Evolutionary conservation across 164 flowering plant species (phyloP).

Genomic region (Taxillus chinensis): DNA sequence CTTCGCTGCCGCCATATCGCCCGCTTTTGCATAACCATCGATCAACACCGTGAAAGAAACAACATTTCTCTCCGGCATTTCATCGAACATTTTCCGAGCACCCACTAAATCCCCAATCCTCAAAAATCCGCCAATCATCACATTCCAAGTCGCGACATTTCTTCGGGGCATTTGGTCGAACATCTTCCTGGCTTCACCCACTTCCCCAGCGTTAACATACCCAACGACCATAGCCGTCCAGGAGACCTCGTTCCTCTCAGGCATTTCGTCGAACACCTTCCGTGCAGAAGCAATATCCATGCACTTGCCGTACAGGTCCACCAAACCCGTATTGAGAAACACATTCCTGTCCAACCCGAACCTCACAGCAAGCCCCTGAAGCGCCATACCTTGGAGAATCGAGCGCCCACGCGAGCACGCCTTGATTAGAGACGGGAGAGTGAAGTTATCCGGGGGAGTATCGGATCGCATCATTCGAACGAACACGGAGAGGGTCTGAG

Average conservation of each 20-base stretch:
- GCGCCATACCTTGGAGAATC: conserved; percentile 24
- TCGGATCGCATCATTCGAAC: conserved; percentile 24
- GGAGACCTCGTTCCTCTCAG: conserved; percentile 39
- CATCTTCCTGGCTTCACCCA: conserved; percentile 32
- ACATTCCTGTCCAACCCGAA: conserved; percentile 33
- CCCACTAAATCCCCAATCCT: conserved; percentile 30
- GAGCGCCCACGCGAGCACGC: conserved; percentile 21
- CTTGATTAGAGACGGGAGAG: conserved; percentile 43
- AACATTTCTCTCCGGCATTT: conserved; percentile 38
- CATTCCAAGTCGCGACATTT: conserved; percentile 44
- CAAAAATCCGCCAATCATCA: conserved; percentile 37
- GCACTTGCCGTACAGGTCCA: conserved; percentile 56
- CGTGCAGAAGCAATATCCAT: conserved; percentile 30
- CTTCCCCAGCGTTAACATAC: conserved; percentile 29
- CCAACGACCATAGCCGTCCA: conserved; percentile 70
- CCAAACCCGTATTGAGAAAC: conserved; percentile 39
- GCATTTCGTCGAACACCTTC: conserved; percentile 53
- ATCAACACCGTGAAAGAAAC: conserved; percentile 52
- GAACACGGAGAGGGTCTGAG: conserved; percentile 19
- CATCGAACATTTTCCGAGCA: conserved; percentile 47
- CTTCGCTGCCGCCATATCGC: conserved; percentile 55
- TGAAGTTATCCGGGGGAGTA: conserved; percentile 29
- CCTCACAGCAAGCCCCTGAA: conserved; percentile 41
- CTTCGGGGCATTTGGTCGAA: conserved; percentile 26
- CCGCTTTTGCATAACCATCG: conserved; percentile 59